A percentile compares a stretch with the other conserved stretches of the same genome.
Conservation (phyloP, 2,329 filamentous ascomycete genomes). For the Karstenula rhodostoma region DNA sequence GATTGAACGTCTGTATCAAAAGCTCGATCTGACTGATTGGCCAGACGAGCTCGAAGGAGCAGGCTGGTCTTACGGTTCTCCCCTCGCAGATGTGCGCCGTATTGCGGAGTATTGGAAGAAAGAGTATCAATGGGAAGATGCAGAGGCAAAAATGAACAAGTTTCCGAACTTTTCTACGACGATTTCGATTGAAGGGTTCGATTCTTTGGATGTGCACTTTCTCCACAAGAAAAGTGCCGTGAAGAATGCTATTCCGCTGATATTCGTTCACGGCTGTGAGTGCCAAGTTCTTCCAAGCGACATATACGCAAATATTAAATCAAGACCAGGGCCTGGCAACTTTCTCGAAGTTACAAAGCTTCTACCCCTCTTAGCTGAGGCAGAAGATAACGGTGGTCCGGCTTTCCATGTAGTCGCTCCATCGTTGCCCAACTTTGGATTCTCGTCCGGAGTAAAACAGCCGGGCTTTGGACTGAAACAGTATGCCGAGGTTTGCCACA, state of each 20-base stretch:
- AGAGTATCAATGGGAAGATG: conserved; percentile 66
- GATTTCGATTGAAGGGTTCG: conserved; percentile 65
- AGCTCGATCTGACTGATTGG: conserved; percentile 62
- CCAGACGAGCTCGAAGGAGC: conserved; percentile 61
- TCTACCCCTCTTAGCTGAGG: conserved; percentile 54
- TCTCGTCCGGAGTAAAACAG: not conserved
- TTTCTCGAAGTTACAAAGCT: conserved; percentile 73
- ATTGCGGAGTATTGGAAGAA: conserved; percentile 66
- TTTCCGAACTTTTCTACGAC: conserved; percentile 66
- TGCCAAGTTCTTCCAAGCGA: no score
- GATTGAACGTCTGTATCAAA: conserved; percentile 62
- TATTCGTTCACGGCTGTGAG: conserved; percentile 75
- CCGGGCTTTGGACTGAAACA: conserved; percentile 65
- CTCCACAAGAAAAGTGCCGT: conserved; percentile 64
- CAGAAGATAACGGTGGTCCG: conserved; percentile 45
- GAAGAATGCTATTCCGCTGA: conserved; percentile 66
- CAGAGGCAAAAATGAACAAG: conserved; percentile 66
- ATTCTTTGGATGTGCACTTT: conserved; percentile 62
- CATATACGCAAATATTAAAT: no score
- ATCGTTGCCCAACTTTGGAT: conserved; percentile 62
- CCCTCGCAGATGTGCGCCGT: conserved; percentile 60
- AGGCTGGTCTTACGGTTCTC: conserved; percentile 68
- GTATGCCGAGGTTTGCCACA: conserved; percentile 71
- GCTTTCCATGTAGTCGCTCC: conserved; percentile 63
- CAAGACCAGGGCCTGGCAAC: conserved; percentile 73